phyloP scores from a whole-genome alignment of 225 moss, liverwort and hornwort species.

The Sphagnum contortum region DNA sequence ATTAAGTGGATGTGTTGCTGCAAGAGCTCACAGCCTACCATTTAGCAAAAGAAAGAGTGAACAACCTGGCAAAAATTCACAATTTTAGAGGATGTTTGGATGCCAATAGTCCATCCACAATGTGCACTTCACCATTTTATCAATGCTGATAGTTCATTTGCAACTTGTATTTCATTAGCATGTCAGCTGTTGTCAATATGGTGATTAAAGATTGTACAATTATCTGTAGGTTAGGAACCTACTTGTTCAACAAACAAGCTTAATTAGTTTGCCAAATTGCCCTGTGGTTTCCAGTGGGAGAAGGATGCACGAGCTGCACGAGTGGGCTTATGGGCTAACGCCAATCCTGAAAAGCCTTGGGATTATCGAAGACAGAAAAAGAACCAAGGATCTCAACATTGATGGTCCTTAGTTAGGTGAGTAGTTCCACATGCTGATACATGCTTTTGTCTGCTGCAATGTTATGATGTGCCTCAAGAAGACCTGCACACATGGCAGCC shows the following conservation, averaged over 20 bases:
- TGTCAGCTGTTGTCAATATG: no score
- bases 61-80: no score
- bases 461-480: no score
- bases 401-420: background rate
- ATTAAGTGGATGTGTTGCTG: no score
- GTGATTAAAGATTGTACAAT: no score
- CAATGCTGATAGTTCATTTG: background rate
- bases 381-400: background rate
- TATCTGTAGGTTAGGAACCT: background rate
- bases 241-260: background rate
- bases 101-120: no score
- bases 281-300: constrained; percentile 28
- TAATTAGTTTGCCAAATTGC: background rate
- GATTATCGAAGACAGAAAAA: constrained; percentile 35
- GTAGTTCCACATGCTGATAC: no score
- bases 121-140: background rate
- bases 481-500: no score
- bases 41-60: no score
- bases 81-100: no score
- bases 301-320: constrained; percentile 27
- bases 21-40: no score
- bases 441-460: no score
- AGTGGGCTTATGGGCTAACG: constrained; percentile 46
- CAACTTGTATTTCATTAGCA: background rate
- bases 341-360: constrained; percentile 41